Evolutionary conservation across 1,284 basidiomycete genomes (phyloP), one percentile per base, ranked within the genome.

Genomic region (Fomitopsis pinicola): DNA sequence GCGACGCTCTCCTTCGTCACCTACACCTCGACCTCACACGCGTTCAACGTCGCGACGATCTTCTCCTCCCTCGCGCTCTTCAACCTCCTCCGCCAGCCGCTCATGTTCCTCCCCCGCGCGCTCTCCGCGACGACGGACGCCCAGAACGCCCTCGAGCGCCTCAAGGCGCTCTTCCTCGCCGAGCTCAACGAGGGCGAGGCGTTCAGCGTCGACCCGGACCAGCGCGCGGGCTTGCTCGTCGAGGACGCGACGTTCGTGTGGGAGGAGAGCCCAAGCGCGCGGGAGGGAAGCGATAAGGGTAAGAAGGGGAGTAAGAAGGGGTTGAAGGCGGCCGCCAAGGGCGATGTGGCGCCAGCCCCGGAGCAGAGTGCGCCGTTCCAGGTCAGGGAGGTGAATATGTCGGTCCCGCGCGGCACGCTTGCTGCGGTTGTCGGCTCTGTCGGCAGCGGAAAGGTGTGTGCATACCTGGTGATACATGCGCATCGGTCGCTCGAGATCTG

Each of bases 1-100:
- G 85, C 91, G 3, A 89, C 91, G 2, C 76, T 94, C 45, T 81
- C 89, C 3, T 91, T 94, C 72, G 80, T 92, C 50, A 86, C 86
- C 0, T 92, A 92, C 72, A 85, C 85, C 1, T 74, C 79, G 14
- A 82, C 81, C 0, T 78, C 81, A 14, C 70, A 82, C 55, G 71
- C 76, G 2, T 85, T 91, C 66, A 82, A 89, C 69, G 78, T 83
- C 40, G 83, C 86, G 1, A 73, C 86, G 62, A 86, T 91, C 66
- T 92, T 91, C 73, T 80, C 88, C 0, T 87, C 88, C 14, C 77
- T 92, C 55, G 83, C 85, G 35, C 78, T 89, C 60, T 91, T 92
- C 78, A 83, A 85, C 68, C 75, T 86, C 38, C 79, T 85, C 44
- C 80, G 87, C 17, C 85, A 88, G 72, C 86, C 87, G 1, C 78